Percentiles rank a stretch among this genome's conserved stretches.
Evolutionary conservation across 73 alveolate genomes (phyloP).

Genomic region (Paramecium pentaurelia): DNA sequence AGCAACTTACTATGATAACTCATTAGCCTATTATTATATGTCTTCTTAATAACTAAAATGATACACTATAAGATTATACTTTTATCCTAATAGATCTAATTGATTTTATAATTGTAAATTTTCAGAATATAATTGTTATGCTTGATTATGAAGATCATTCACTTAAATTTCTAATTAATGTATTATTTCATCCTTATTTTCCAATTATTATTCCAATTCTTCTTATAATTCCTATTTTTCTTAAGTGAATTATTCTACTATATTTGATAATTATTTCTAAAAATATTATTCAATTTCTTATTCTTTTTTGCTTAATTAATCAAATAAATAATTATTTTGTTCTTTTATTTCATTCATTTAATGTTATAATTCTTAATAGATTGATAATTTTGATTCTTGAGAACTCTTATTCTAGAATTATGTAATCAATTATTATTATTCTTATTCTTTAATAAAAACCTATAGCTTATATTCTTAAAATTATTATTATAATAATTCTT

Average conservation of each 20-base stretch:
- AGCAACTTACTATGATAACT: not conserved
- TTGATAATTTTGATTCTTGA: not conserved
- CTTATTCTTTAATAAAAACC: not conserved
- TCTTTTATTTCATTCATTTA: conserved; percentile 37
- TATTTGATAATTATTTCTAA: not conserved
- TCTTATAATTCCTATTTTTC: conserved; percentile 17
- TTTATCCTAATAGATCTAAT: not conserved
- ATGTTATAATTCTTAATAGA: not conserved
- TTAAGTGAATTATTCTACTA: not conserved
- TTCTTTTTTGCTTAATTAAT: conserved; percentile 1
- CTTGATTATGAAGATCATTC: not conserved
- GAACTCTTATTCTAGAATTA: not conserved
- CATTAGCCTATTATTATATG: not conserved
- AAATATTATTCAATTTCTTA: not conserved
- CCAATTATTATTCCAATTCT: not conserved
- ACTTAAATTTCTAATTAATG: conserved; percentile 10
- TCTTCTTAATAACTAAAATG: conserved; percentile 22
- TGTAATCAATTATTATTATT: not conserved
- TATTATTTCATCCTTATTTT: not conserved
- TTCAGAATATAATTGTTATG: conserved; percentile 8
- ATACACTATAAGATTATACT: not conserved
- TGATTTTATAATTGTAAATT: conserved; percentile 15
- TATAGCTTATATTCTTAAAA: not conserved
- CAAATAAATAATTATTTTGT: conserved; percentile 38
- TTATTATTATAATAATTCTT: not conserved